These are phyloP conservation scores for Leccinellum rugosiceps DNA, from an alignment of 768 basidiomycete species.

Conservation along the genomic window DNA sequence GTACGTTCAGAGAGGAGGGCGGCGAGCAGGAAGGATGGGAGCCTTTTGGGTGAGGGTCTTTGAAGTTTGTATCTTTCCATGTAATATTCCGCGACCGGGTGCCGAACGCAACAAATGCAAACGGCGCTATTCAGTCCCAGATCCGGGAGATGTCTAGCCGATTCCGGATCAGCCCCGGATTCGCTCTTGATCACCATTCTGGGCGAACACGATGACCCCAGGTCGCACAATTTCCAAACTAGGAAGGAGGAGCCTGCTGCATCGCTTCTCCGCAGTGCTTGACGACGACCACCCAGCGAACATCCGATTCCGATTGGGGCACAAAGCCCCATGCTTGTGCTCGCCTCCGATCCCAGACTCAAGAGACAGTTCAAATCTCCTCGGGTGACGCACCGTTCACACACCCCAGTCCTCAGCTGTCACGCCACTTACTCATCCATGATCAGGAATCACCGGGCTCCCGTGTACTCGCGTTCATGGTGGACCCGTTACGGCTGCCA, in stretches of 20 bases:
- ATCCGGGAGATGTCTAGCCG: constrained; percentile 20
- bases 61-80: constrained; percentile 35
- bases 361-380: constrained; percentile 14
- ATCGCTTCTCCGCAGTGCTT: constrained; percentile 26
- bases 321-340: neutral
- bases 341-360: neutral
- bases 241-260: neutral
- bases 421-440: constrained; percentile 11
- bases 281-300: constrained; percentile 15
- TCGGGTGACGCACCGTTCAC: constrained; percentile 15
- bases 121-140: constrained; percentile 31
- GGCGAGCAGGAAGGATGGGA: constrained; percentile 27
- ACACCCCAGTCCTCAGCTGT: neutral
- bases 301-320: neutral
- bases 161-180: constrained; percentile 32
- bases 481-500: neutral
- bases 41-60: constrained; percentile 32
- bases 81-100: constrained; percentile 40
- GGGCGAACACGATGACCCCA: neutral
- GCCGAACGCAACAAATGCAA: constrained; percentile 35
- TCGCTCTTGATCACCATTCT: neutral
- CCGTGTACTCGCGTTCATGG: constrained; percentile 9
- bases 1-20: constrained; percentile 16
- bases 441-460: constrained; percentile 15
- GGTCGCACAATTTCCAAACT: neutral